Conservation (phyloP, 2,329 filamentous ascomycete species). For the Nothomitra cinnamomea region DNA sequence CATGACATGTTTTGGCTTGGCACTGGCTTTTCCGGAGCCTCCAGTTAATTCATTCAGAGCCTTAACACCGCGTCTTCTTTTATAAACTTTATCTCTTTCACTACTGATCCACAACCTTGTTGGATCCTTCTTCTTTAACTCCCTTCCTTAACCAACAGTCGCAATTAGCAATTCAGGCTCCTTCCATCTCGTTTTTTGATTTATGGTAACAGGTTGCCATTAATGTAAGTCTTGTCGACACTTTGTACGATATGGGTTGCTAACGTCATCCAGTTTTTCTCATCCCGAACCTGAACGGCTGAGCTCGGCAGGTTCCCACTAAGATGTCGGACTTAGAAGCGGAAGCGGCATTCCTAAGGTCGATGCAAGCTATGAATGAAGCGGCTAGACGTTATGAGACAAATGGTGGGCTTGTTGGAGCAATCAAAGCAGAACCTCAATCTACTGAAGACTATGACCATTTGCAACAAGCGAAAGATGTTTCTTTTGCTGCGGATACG, state of each 20-base stretch:
- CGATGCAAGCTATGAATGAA: constrained; percentile 27
- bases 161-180: too few species aligned
- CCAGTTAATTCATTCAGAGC: too few species aligned
- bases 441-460: constrained; percentile 39
- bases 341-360: constrained; percentile 34
- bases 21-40: too few species aligned
- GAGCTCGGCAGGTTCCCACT: neutral
- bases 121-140: too few species aligned
- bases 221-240: neutral
- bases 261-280: neutral
- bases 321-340: constrained; percentile 35
- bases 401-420: constrained; percentile 18
- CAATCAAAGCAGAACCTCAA: constrained; percentile 35
- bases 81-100: too few species aligned
- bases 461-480: constrained; percentile 28
- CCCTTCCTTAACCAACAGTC: too few species aligned
- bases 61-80: too few species aligned
- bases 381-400: constrained; percentile 20
- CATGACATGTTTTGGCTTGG: too few species aligned
- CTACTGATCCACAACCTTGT: too few species aligned
- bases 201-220: neutral
- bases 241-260: neutral
- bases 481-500: constrained; percentile 20
- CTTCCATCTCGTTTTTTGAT: neutral
- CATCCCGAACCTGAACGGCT: neutral